Evolutionary conservation across 495 filamentous ascomycete genomes (phyloP), one percentile per base, ranked within the genome.

Genomic region (Aspergillus cavernicola): DNA sequence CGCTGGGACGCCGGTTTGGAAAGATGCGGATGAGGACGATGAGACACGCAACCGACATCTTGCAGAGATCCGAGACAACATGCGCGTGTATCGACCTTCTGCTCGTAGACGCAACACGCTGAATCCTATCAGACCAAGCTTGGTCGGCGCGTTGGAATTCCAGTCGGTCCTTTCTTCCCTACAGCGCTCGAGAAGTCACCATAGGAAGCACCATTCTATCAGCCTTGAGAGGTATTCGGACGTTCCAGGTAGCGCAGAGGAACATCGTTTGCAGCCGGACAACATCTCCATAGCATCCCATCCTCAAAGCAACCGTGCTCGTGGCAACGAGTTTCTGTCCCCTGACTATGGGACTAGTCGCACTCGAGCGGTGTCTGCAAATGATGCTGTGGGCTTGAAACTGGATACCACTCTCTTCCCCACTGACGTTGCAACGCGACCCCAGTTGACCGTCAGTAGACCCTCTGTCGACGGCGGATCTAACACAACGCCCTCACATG

Each of bases 71-170:
- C 85, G 85, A 49, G 95, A 83, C 65, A 96, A 89, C 54, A 97
- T 99, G 95, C 85, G 92, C 46, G 79, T 96, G 20, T 87, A 78
- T 59, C 82, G 93, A 10, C 87, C 88, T 7, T 55, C 57, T 9
- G 72, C 73, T 38, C 81, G 80, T 42, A 79, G 91, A 41, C 86
- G 85, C 54, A 88, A 84, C 62, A 88, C 91, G 23, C 73, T 89
- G 52, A 86, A 82, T 39, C 86, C 90, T 1, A 97, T 97, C 53
- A 80, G 95, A 26, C 91, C 95, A 5, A 97, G 92, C 72, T 70
- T 99, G 18, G 88, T 97, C 6, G 95, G 95, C 39, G 95, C 86
- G 4, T 71, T 99, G 47, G 95, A 99, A 68, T 99, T 99, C 60
- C 83, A 89, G 53, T 89, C 92, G 2, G 86, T 97, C 11, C 75